Base-by-base conservation (phyloP, 1,139 yeast genomes). In the Geotrichum restrictum region DNA sequence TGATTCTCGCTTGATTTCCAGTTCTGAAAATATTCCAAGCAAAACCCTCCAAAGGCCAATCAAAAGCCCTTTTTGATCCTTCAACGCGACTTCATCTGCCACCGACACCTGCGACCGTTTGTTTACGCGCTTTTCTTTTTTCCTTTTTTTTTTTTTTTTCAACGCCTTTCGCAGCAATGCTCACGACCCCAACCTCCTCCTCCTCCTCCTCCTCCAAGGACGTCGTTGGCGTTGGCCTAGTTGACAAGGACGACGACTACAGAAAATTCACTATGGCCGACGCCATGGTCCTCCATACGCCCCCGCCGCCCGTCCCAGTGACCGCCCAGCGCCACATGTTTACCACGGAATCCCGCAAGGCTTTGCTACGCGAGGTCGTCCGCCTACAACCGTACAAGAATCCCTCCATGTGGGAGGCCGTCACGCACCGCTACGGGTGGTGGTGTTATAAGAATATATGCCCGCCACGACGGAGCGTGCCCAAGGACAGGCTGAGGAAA, bases 361-460 rank as follows among this genome's bases (percentile, higher is more conserved):
- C 52, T 2, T 50, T 54, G 6, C 50, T 54, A 22, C 49, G 49
- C 32, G 54, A 54, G 27, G 54, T 54, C 19, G 52, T 51, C 32
- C 39, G 43, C 11, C 46, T 50, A 31, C 45, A 48, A 18, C 56
- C 56, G 6, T 54, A 54, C 45, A 52, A 51, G 40, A 45, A 54
- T 39, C 52, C 56, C 3, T 34, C 42, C 19, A 36, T 54, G 56
- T 54, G 56, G 56, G 56, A 54, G 29, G 48, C 52, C 6, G 56
- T 54, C 34, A 54, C 56, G 11, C 46, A 54, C 29, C 36, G 52
- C 8, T 54, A 54, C 39, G 53, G 56, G 16, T 54, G 56, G 56
- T 54, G 56, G 56, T 54, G 56, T 38, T 54, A 51, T 24, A 36
- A 48, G 32, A 33, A 54, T 19, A 51, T 54, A 29, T 22, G 40